Base-by-base conservation (phyloP, 345 rosid genomes). In the Murraya paniculata region DNA sequence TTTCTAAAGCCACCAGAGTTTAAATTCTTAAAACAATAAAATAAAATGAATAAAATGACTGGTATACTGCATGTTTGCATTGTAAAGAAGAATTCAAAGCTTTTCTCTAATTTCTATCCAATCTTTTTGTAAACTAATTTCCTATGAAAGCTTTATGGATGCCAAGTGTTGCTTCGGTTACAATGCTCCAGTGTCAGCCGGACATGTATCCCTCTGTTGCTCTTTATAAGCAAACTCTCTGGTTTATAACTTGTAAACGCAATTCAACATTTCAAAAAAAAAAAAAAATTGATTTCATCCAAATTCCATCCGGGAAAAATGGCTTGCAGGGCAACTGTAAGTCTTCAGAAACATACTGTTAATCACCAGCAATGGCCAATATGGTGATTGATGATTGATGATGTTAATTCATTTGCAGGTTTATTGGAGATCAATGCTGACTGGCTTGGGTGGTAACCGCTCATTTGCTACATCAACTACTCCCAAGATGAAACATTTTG, bases 311-410 rank as follows among this genome's bases (percentile, higher is more conserved):
- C 9, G 33, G n/a, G 62, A 57, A 78, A 27, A 56, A 84, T 84
- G 87, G 83, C 85, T 68, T 79, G 71, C 39, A 73, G 81, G 72
- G 67, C 81, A 81, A 50, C 74, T 21, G 81, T 81, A 79, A 76
- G 56, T 45, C 9, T n/a, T 41, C 6, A 5, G 4, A 25, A 36
- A 19, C 35, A 22, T 27, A 10, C 22, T 50, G 56, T 22, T 53
- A 55, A 11, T 10, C 36, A 8, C 3, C 9, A 3, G 16, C 14
- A 14, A 4, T 53, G 53, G 19, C 31, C 19, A 27, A 27, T 19
- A 30, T 31, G 18, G 24, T 71, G 21, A 2, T 39, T 62, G 22
- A 61, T 73, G 7, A 28, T 31, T 74, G 35, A 10, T 19, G 27
- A 56, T 14, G 24, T 41, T 50, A n/a, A 14, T 30, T 4, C 24